phyloP scores from a whole-genome alignment of 306 rosid species.

The Senna tora region DNA sequence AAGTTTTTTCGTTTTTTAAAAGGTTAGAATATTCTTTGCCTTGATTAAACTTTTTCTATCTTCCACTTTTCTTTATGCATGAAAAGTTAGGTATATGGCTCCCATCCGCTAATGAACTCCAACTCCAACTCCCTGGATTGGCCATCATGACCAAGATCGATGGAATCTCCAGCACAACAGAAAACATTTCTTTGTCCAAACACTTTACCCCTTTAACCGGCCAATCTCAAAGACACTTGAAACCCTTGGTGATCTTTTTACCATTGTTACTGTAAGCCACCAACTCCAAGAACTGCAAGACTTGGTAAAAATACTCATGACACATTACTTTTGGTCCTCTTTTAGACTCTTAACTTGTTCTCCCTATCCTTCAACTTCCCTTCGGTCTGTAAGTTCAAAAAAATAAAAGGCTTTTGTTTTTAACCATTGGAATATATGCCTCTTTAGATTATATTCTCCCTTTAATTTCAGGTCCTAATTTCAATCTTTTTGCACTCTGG shows the following conservation, averaged over 20 bases:
- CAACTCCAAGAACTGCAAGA: slow-evolving; percentile 6
- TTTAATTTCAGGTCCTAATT: slow-evolving; percentile 42
- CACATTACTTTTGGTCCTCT: background rate
- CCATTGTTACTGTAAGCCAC: background rate
- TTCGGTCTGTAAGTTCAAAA: slow-evolving; percentile 10
- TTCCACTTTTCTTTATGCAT: background rate
- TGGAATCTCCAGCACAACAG: slow-evolving; percentile 3
- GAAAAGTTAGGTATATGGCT: background rate
- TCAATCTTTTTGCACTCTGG: slow-evolving; percentile 60
- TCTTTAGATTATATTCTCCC: slow-evolving; percentile 35
- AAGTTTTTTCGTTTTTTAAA: background rate
- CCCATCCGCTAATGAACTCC: background rate
- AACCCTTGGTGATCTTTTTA: background rate
- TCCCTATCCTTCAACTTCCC: background rate
- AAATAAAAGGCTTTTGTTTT: background rate
- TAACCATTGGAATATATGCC: slow-evolving; percentile 10
- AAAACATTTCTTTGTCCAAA: slow-evolving; percentile 12
- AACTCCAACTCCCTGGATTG: background rate
- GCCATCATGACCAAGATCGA: background rate
- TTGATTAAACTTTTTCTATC: background rate
- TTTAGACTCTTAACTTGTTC: background rate
- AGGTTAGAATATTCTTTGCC: background rate
- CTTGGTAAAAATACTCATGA: background rate
- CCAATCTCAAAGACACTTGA: background rate
- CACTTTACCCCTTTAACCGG: background rate